Base-by-base conservation (phyloP, 352 stramenopile species). In the Globisporangium canariense region DNA sequence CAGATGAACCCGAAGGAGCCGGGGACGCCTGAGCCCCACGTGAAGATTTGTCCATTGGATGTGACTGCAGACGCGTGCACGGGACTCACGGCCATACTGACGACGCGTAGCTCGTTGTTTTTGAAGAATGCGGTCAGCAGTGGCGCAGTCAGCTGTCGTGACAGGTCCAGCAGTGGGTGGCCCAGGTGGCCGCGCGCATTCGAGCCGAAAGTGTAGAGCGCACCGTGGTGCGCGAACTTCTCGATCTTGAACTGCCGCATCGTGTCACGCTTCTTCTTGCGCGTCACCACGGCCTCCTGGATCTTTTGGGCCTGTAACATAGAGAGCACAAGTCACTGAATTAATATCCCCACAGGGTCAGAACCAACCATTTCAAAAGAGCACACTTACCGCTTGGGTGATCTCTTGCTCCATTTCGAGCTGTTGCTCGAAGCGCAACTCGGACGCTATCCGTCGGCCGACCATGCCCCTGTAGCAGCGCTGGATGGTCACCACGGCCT, bases 231-330 rank as follows among this genome's bases (percentile, higher is more conserved):
- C 13, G 83, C 78, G 36, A 89, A 90, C 43, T 79, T 74, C 58
- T 90, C 83, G 46, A 92, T 81, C 60, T 90, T 90, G 36, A 82
- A 78, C 55, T 86, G 76, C 14, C 77, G 78, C 64, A 92, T 69
- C 11, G 63, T 74, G n/a, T 90, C 83, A 16, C 78, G 75, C 16
- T 75, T 82, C 64, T 88, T 84, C 66, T 88, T 90, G 45, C 78
- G 73, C 9, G 76, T 78, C 30, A 84, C 69, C n/a, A 89, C 71
- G 3, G 79, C 79, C 11, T 92, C 83, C 43, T 89, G 79, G 41
- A 89, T 85, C 32, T 79, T 88, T 34, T 84, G 75, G 0, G 77
- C 78, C 67, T 74, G 11, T 11, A 45, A 9, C 8, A 65, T 8
- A 22, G 18, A 60, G 4, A 46, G 25, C 25, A 40, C 43, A 16